Percentiles rank a stretch among this genome's conserved stretches.
Conservation (phyloP, 129 eudicot genomes). For the Chrysanthemum makinoi region DNA sequence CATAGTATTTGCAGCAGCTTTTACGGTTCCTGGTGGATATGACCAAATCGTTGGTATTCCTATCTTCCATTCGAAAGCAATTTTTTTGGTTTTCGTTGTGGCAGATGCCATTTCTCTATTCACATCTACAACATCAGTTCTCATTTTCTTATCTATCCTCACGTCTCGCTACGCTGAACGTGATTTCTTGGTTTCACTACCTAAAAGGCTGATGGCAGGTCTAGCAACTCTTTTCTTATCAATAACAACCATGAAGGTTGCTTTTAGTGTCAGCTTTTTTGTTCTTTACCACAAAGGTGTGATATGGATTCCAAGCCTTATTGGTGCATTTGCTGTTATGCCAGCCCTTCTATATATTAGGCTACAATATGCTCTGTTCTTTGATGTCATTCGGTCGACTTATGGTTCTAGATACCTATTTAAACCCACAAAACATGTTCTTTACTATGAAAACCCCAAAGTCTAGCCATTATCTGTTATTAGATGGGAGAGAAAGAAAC, state of each 20-base stretch:
- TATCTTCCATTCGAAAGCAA: neutral
- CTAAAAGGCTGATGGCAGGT: conserved; percentile 22
- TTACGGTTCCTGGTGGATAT: too few relatives aligned
- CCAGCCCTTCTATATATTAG: conserved; percentile 11
- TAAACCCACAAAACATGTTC: too few relatives aligned
- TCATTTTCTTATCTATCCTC: conserved; percentile 23
- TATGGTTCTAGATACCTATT: neutral
- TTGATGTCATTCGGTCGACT: conserved; percentile 1
- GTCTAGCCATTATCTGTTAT: too few relatives aligned
- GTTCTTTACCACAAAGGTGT: conserved; percentile 22
- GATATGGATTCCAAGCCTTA: conserved; percentile 27
- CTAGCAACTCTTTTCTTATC: conserved; percentile 21
- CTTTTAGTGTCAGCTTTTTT: conserved; percentile 31
- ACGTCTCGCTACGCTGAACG: conserved; percentile 34
- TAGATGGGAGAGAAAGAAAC: too few relatives aligned
- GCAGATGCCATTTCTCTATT: conserved; percentile 32
- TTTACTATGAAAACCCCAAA: too few relatives aligned
- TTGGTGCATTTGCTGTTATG: conserved; percentile 22
- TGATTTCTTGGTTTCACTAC: conserved; percentile 29
- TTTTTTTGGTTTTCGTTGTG: conserved; percentile 24
- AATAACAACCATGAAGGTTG: conserved; percentile 15
- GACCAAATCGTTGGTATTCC: conserved; percentile 8
- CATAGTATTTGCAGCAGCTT: too few relatives aligned
- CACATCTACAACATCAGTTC: conserved; percentile 6
- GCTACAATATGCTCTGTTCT: conserved; percentile 18